Evolutionary conservation across 2,329 filamentous ascomycete genomes (phyloP).

Genomic region (Talaromyces sp.): DNA sequence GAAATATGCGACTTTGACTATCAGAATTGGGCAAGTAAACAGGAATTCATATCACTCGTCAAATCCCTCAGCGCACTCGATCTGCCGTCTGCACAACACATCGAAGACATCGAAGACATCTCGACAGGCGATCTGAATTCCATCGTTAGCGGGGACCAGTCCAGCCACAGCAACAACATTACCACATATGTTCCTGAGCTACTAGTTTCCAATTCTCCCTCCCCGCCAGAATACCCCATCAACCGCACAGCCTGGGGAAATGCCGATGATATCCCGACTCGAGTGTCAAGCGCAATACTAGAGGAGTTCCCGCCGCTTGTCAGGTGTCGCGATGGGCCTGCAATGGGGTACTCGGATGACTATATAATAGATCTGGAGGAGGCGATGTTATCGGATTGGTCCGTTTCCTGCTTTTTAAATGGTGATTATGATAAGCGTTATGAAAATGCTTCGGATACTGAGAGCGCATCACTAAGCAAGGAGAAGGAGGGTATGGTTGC

Average conservation of each 20-base stretch:
- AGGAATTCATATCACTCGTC: not conserved
- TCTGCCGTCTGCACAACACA: conserved; percentile 4
- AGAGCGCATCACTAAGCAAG: not conserved
- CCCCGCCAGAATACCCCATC: not conserved
- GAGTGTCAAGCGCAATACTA: conserved; percentile 4
- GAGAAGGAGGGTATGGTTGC: not conserved
- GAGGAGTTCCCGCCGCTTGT: conserved; percentile 13
- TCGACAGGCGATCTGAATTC: not conserved
- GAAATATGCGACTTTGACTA: not conserved
- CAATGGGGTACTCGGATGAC: conserved; percentile 10
- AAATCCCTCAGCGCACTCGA: not conserved
- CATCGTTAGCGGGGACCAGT: not conserved
- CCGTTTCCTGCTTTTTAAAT: not conserved
- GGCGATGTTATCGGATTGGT: not conserved
- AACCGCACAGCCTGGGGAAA: conserved; percentile 8
- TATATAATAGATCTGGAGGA: conserved; percentile 1
- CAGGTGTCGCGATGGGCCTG: conserved; percentile 10
- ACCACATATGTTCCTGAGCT: not conserved
- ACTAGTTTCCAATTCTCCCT: conserved; percentile 8
- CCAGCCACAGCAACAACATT: not conserved
- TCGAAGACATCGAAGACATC: conserved; percentile 5
- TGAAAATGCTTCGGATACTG: not conserved
- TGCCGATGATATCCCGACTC: conserved; percentile 14
- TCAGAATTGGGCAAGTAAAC: not conserved
- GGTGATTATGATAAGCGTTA: not conserved